Percentiles rank a stretch among this genome's conserved stretches.
Evolutionary conservation across 176 grass and related monocot species (phyloP).

Genomic region (Bothriochloa decipiens): DNA sequence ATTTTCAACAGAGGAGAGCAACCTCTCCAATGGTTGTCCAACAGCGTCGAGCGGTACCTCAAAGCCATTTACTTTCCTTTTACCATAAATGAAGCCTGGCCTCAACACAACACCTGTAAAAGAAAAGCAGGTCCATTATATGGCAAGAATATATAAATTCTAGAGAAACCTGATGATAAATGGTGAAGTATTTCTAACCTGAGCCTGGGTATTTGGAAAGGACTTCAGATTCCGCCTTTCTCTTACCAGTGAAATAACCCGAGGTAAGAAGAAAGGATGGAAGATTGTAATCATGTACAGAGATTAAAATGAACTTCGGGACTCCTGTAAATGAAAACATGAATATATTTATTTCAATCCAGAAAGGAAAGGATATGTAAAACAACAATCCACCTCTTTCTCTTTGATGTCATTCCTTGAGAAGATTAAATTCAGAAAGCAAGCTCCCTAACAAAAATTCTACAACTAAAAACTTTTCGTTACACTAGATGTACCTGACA

Average conservation of each 20-base stretch:
- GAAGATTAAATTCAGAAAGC: slow-evolving; percentile 4
- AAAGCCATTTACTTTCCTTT: slow-evolving; percentile 85
- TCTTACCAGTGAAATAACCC: slow-evolving; percentile 92
- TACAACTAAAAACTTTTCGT: background rate
- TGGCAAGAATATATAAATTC: background rate
- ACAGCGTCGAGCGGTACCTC: slow-evolving; percentile 77
- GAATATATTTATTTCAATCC: slow-evolving; percentile 25
- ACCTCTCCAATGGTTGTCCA: slow-evolving; percentile 72
- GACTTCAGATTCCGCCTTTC: slow-evolving; percentile 92
- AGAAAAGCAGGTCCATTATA: slow-evolving; percentile 7
- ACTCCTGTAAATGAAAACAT: slow-evolving; percentile 62
- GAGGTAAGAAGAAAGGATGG: slow-evolving; percentile 75
- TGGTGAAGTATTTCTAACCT: slow-evolving; percentile 53
- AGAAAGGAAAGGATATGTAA: background rate
- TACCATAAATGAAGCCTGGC: slow-evolving; percentile 96
- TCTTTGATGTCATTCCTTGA: background rate
- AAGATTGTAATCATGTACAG: slow-evolving; percentile 97
- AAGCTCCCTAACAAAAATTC: background rate
- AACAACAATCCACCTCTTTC: background rate
- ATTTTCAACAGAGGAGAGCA: slow-evolving; percentile 69
- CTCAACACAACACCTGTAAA: slow-evolving; percentile 77
- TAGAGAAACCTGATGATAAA: background rate
- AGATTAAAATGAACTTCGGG: slow-evolving; percentile 88
- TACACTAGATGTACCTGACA: background rate
- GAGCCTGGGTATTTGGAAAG: slow-evolving; percentile 92